Evolutionary conservation across 805 yeast genomes (phyloP), one percentile per base, ranked within the genome.

Genomic region (Suhomyces xylopsoci): DNA sequence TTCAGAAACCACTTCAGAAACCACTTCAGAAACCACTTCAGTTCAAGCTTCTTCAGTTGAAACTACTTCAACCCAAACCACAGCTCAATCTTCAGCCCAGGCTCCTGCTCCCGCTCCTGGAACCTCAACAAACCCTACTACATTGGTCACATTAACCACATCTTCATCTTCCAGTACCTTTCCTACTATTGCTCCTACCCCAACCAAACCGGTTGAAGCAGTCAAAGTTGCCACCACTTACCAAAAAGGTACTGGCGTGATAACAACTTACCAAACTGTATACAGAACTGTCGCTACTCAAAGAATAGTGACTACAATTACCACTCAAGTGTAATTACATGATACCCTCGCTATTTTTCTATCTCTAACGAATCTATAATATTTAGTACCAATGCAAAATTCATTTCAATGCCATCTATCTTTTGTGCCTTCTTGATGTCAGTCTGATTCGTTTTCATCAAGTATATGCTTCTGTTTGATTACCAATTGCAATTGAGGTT

Each of bases 401-500:
- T 26, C 28, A 30, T 30, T 30, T 30, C 14, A 14, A 32, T 32
- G 15, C n/a, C n/a, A 32, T 32, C 7, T 8, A 6, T 12, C 6
- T n/a, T n/a, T 32, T 7, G 17, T 32, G 6, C 12, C 45, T 14
- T 24, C 26, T 5, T 20, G 19, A 42, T n/a, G 19, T 42, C 45
- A 15, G 4, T 26, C 3, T 26, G 28, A 4, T 26, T 26, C 10
- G 12, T 26, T 26, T 10, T 2, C 28, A 26, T 26, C 28, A 26
- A 26, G 28, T 24, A 42, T 14, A 22, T 24, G 30, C 30, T 42
- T 42, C 30, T 15, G 22, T 25, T 42, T 48, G 7, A 22, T 10
- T 7, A n/a, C 26, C 17, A 45, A 22, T 24, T 47, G 49, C 26
- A 69, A 54, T 45, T 66, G 67, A 24, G 60, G 51, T 49, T 66